Base-by-base conservation (phyloP, 176 grass and related monocot genomes). In the Oryza officinalis region DNA sequence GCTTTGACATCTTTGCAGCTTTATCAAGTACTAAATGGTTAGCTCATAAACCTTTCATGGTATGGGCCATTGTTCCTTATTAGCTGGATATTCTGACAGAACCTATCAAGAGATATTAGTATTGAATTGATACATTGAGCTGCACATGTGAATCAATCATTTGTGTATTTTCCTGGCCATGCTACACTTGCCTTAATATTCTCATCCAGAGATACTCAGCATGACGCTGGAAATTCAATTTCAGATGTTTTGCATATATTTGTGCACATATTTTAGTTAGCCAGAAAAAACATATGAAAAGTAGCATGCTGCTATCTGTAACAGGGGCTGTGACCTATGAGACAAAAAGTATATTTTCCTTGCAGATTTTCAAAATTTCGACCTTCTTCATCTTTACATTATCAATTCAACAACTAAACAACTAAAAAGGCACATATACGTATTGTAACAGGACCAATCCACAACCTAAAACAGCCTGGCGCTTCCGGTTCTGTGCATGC, bases 1-100 rank as follows among this genome's bases (percentile, higher is more conserved):
- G 8, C 18, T n/a, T 54, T 31, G 49, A 78, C 66, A 64, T 10
- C 22, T 79, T 54, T 80, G 69, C n/a, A 52, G 40, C 47, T 72
- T 72, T 27, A 66, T 4, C 50, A 11, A 10, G 10, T 33, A 30
- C 3, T 28, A 80, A 27, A 37, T 50, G 15, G 10, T 63, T 60
- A 59, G 37, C 17, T 20, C 49, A 54, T 54, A 6, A 20, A 54
- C 49, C 17, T 54, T 54, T 54, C 17, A 54, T 5, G 47, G 15
- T 54, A 54, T 54, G 49, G 49, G 4, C 14, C 12, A 50, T 50
- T 50, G 47, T 3, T 6, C 17, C 32, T 61, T 77, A 77, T 40
- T 71, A 63, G 38, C 26, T 2, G 59, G 60, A 65, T 78, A 37
- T 40, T 63, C 13, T 26, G 32, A 37, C 33, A 1, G 13, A 15